Evolutionary conservation across 805 yeast species (phyloP).

Genomic region (Lipomyces oligophaga): DNA sequence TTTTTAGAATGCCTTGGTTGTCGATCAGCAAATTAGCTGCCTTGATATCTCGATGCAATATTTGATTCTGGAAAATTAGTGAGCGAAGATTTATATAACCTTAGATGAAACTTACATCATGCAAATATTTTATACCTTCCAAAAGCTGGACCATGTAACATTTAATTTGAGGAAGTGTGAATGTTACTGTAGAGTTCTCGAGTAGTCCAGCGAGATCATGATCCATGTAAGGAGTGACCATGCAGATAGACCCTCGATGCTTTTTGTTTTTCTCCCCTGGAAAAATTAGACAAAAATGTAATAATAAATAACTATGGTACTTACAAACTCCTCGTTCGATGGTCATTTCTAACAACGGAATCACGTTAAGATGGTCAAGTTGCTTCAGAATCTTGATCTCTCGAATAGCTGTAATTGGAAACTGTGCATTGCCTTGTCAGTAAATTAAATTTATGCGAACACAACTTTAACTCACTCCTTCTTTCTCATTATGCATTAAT

Average conservation of each 20-base stretch:
- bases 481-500: constrained; percentile 69
- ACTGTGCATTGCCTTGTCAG: constrained; percentile 33
- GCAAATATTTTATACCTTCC: constrained; percentile 77
- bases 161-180: constrained; percentile 70
- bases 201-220: constrained; percentile 86
- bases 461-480: constrained; percentile 39
- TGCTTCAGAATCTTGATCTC: constrained; percentile 80
- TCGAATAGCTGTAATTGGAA: constrained; percentile 92
- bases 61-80: constrained; percentile 34
- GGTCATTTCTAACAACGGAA: constrained; percentile 76
- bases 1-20: constrained; percentile 68
- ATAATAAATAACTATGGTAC: constrained; percentile 10
- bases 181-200: constrained; percentile 65
- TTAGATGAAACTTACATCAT: constrained; percentile 38
- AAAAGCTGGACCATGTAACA: constrained; percentile 77
- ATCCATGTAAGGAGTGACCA: constrained; percentile 90
- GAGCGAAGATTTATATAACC: not conserved
- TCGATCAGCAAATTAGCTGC: constrained; percentile 89
- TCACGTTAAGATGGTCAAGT: constrained; percentile 63
- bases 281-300: constrained; percentile 2
- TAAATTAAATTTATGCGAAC: constrained; percentile 26
- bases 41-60: constrained; percentile 86
- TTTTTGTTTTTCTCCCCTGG: constrained; percentile 33
- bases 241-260: constrained; percentile 53
- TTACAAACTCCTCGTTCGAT: constrained; percentile 42